Percentiles rank a stretch among this genome's conserved stretches.
Evolutionary conservation across 371 early-diverging fungal genomes (phyloP).

Genomic region (Haplosporangium sp.): DNA sequence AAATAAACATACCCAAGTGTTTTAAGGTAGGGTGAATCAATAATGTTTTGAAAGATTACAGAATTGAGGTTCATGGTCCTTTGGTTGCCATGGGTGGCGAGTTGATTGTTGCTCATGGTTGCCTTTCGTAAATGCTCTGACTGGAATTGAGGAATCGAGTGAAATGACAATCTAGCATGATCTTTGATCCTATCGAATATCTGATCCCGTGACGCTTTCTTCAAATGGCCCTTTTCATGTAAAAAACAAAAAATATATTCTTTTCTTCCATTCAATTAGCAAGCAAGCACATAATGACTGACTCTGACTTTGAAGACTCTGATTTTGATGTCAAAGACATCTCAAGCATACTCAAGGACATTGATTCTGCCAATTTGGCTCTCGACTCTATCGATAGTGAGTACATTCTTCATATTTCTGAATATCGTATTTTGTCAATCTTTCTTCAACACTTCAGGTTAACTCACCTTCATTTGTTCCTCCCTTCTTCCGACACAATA

Average conservation of each 20-base stretch:
- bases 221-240: too few species aligned
- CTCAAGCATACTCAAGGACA: conserved; percentile 51
- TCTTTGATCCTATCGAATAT: not conserved
- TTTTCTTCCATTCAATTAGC: not conserved
- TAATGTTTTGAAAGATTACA: conserved; percentile 78
- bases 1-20: conserved; percentile 64
- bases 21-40: conserved; percentile 78
- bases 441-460: not conserved
- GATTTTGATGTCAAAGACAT: conserved; percentile 49
- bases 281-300: conserved; percentile 26
- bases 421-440: not conserved
- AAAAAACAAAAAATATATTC: not conserved
- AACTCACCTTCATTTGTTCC: not conserved
- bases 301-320: conserved; percentile 41
- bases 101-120: conserved; percentile 59
- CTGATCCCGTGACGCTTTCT: conserved; percentile 7
- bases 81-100: conserved; percentile 85
- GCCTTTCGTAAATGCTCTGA: conserved; percentile 3
- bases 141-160: not conserved
- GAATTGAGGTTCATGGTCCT: conserved; percentile 89
- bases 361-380: conserved; percentile 38
- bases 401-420: too few species aligned
- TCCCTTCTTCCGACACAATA: not conserved
- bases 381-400: conserved; percentile 45
- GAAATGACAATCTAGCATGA: not conserved